phyloP scores from a whole-genome alignment of 2,329 filamentous ascomycete genomes.

The Tolypocladium capitatum region DNA sequence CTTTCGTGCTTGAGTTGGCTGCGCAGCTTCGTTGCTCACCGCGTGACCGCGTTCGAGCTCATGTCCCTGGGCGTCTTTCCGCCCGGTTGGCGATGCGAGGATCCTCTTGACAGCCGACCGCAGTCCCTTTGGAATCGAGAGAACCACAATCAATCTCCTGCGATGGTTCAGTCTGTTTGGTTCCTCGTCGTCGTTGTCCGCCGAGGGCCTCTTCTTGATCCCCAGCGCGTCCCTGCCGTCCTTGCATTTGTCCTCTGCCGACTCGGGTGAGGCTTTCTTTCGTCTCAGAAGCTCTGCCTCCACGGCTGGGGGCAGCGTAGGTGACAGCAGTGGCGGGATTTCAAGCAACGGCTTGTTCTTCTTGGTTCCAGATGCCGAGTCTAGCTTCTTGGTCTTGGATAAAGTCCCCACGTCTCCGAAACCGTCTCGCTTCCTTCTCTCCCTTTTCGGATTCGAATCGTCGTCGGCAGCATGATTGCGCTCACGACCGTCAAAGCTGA shows the following conservation, averaged over 20 bases:
- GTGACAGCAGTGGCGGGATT: constrained; percentile 40
- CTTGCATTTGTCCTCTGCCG: constrained; percentile 8
- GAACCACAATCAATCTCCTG: constrained; percentile 25
- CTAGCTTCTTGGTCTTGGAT: constrained; percentile 17
- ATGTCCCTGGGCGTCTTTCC: constrained; percentile 20
- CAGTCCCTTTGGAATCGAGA: constrained; percentile 35
- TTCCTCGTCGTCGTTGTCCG: constrained; percentile 21
- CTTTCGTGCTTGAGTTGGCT: constrained; percentile 28
- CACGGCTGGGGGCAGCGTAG: constrained; percentile 38
- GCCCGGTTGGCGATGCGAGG: constrained; percentile 27
- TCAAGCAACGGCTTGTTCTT: constrained; percentile 23
- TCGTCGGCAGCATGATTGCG: constrained; percentile 10
- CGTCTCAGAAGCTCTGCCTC: constrained; percentile 25
- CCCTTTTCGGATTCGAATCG: constrained; percentile 12
- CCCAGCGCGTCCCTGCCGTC: constrained; percentile 9
- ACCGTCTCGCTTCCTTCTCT: constrained; percentile 17
- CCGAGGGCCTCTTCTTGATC: constrained; percentile 13
- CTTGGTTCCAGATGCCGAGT: constrained; percentile 16
- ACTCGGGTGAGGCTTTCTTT: constrained; percentile 16
- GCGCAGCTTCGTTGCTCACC: constrained; percentile 25
- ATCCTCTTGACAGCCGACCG: constrained; percentile 32
- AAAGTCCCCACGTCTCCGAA: constrained; percentile 14
- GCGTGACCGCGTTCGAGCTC: constrained; percentile 18
- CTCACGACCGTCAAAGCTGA: constrained; percentile 28
- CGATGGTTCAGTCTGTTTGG: constrained; percentile 9